Evolutionary conservation across 805 yeast genomes (phyloP).

Genomic region (Pichia scutulata): DNA sequence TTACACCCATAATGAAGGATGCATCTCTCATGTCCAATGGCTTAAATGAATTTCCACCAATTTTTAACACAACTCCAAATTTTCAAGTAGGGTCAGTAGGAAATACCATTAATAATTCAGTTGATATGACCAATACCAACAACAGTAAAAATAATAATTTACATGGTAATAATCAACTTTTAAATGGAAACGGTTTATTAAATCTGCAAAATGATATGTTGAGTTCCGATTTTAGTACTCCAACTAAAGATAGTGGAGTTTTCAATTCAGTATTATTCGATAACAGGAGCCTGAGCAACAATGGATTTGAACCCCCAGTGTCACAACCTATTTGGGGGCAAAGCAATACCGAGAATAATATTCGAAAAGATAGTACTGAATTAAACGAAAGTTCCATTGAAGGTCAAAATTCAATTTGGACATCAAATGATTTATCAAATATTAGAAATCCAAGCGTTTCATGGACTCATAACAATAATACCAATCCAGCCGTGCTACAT

Average conservation of each 20-base stretch:
- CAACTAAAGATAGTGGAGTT: neutral
- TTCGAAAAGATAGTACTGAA: neutral
- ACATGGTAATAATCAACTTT: neutral
- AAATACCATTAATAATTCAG: neutral
- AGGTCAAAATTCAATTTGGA: constrained; percentile 20
- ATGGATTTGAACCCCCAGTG: neutral
- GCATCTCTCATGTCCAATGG: neutral
- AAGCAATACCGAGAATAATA: neutral
- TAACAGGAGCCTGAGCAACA: neutral
- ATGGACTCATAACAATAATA: neutral
- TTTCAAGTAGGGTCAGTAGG: neutral
- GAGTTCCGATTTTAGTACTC: neutral
- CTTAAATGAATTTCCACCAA: neutral
- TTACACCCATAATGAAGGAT: neutral
- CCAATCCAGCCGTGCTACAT: neutral
- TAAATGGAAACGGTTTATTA: neutral
- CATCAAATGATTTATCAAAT: constrained; percentile 5
- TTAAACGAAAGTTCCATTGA: constrained; percentile 1
- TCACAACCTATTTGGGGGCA: neutral
- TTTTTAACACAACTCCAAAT: neutral
- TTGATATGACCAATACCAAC: neutral
- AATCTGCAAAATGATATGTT: neutral
- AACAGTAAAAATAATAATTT: neutral
- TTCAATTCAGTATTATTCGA: constrained; percentile 3
- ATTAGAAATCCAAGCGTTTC: neutral